Evolutionary conservation across 495 filamentous ascomycete species (phyloP).

Genomic region (Aspergillus cristatus): DNA sequence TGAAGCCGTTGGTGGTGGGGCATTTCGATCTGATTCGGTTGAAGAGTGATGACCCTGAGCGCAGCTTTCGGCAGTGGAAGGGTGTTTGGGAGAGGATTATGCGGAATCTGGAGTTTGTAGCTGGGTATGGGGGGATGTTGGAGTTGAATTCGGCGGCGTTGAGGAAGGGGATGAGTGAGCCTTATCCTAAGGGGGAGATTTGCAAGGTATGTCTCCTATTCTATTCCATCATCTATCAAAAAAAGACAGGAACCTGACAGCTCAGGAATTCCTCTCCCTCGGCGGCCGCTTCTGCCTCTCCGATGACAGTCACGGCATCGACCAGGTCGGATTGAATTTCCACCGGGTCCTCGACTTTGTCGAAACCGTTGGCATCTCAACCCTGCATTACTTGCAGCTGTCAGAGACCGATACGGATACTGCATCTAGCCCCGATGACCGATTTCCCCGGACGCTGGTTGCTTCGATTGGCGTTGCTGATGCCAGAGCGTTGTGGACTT

Average conservation of each 20-base stretch:
- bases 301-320: conserved; percentile 83
- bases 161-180: conserved; percentile 82
- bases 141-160: conserved; percentile 83
- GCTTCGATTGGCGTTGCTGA: conserved; percentile 3
- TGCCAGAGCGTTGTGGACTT: too few species aligned
- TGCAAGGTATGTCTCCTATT: conserved; percentile 51
- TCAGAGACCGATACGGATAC: too few species aligned
- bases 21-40: conserved; percentile 91
- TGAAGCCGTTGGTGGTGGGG: conserved; percentile 73
- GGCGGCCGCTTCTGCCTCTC: conserved; percentile 81
- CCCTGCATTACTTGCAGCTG: conserved; percentile 32
- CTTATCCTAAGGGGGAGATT: conserved; percentile 75
- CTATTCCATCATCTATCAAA: conserved; percentile 9
- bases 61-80: conserved; percentile 42
- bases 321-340: conserved; percentile 69
- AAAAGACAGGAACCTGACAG: too few species aligned
- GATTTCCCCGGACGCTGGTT: conserved; percentile 33
- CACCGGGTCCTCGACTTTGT: conserved; percentile 50
- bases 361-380: conserved; percentile 35
- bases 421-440: conserved; percentile 19
- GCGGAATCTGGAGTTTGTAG: conserved; percentile 65
- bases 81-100: conserved; percentile 63
- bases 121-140: conserved; percentile 65
- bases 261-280: conserved; percentile 47
- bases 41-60: conserved; percentile 57